Evolutionary conservation across 495 filamentous ascomycete genomes (phyloP).

Genomic region (Cercophora samala): DNA sequence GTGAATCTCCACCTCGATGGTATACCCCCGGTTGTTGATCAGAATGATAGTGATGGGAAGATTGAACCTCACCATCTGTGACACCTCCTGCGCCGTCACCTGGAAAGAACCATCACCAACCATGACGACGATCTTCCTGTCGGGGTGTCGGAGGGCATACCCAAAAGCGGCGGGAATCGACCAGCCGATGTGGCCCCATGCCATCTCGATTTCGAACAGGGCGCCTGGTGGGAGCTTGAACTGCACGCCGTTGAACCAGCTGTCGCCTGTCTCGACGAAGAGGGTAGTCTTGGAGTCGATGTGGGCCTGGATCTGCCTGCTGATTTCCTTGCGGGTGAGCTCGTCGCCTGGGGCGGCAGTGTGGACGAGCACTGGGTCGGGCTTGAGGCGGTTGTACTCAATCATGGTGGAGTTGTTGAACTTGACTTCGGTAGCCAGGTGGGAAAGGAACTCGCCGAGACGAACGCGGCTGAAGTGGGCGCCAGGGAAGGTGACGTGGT

Average conservation of each 20-base stretch:
- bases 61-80: conserved; percentile 31
- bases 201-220: conserved; percentile 33
- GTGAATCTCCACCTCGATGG: conserved; percentile 52
- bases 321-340: conserved; percentile 25
- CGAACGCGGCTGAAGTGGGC: conserved; percentile 28
- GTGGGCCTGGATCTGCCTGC: conserved; percentile 21
- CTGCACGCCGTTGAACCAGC: conserved; percentile 29
- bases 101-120: conserved; percentile 33
- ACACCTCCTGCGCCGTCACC: conserved; percentile 32
- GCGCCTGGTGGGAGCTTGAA: conserved; percentile 23
- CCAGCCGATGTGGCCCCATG: conserved; percentile 34
- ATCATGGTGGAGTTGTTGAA: conserved; percentile 24
- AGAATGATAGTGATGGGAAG: conserved; percentile 30
- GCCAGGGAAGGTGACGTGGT: conserved; percentile 25
- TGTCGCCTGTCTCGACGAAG: conserved; percentile 29
- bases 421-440: conserved; percentile 13
- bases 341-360: conserved; percentile 10
- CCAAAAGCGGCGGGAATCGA: conserved; percentile 29
- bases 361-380: conserved; percentile 16
- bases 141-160: conserved; percentile 22
- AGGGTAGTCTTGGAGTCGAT: conserved; percentile 15
- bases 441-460: conserved; percentile 21
- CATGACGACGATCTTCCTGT: conserved; percentile 23
- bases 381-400: conserved; percentile 26
- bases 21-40: conserved; percentile 51